These are phyloP conservation scores for Penicillium brevicompactum DNA, from an alignment of 2,329 filamentous ascomycete species.

Conservation along the genomic window DNA sequence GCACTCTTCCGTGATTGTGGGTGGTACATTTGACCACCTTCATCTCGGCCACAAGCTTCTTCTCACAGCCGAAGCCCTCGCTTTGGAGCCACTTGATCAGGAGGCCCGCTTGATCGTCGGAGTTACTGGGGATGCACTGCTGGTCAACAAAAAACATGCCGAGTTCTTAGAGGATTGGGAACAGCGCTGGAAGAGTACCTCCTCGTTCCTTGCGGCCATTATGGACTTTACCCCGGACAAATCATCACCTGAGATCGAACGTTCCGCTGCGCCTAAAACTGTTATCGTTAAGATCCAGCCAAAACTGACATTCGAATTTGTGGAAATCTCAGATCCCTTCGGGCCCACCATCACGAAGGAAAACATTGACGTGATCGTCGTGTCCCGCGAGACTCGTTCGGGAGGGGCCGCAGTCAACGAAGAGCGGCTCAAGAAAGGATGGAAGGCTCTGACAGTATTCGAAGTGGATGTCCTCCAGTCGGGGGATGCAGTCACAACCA, in stretches of 20 bases:
- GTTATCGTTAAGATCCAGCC: conserved; percentile 55
- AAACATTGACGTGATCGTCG: conserved; percentile 75
- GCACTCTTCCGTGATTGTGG: conserved; percentile 72
- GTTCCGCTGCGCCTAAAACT: conserved; percentile 39
- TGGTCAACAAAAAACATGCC: conserved; percentile 86
- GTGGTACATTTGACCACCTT: conserved; percentile 94
- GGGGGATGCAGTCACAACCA: conserved; percentile 48
- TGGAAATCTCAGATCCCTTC: conserved; percentile 83
- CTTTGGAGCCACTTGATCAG: conserved; percentile 56
- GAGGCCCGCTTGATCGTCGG: conserved; percentile 72
- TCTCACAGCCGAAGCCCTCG: conserved; percentile 79
- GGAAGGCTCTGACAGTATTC: conserved; percentile 74
- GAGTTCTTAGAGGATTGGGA: conserved; percentile 81
- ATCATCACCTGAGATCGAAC: conserved; percentile 30
- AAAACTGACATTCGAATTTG: conserved; percentile 72
- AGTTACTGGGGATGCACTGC: conserved; percentile 82
- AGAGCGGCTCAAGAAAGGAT: conserved; percentile 74
- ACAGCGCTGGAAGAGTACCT: conserved; percentile 67
- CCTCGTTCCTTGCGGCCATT: conserved; percentile 68
- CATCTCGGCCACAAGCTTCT: conserved; percentile 96
- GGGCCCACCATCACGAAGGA: conserved; percentile 87
- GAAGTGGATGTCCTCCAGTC: conserved; percentile 87
- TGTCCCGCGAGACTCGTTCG: conserved; percentile 83
- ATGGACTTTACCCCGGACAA: conserved; percentile 58
- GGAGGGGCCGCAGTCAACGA: conserved; percentile 86